These are phyloP conservation scores for Candida incommunis DNA, from an alignment of 805 yeast genomes.

Conservation along the genomic window DNA sequence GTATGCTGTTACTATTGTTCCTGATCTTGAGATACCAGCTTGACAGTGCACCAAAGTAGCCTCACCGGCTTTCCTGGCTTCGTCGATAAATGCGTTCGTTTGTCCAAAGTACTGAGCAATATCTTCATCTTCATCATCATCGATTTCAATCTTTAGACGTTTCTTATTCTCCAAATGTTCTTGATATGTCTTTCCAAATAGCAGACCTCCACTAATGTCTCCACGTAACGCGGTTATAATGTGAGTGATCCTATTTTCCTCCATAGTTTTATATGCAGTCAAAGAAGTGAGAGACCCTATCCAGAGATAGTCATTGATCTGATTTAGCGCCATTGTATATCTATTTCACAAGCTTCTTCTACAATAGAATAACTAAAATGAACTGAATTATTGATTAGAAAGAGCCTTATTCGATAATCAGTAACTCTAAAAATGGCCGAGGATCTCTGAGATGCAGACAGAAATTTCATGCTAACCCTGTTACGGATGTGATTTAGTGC, in stretches of 20 bases:
- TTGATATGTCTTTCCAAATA: constrained; percentile 3
- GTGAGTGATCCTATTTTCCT: constrained; percentile 46
- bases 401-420: too few species aligned
- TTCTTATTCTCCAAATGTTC: constrained; percentile 7
- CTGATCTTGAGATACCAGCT: constrained; percentile 88
- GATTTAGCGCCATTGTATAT: constrained; percentile 27
- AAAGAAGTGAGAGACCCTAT: constrained; percentile 63
- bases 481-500: too few species aligned
- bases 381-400: too few species aligned
- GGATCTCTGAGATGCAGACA: too few species aligned
- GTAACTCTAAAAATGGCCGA: too few species aligned
- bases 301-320: constrained; percentile 71
- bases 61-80: constrained; percentile 26
- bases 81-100: constrained; percentile 51
- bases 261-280: constrained; percentile 36
- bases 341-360: too few species aligned
- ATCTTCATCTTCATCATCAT: constrained; percentile 59
- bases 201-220: constrained; percentile 4
- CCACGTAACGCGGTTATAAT: constrained; percentile 51
- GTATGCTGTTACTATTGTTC: constrained; percentile 75
- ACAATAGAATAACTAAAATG: too few species aligned
- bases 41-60: constrained; percentile 36
- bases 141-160: constrained; percentile 46
- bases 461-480: too few species aligned
- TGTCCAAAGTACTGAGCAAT: constrained; percentile 48